Conservation (phyloP, 1,139 yeast species). For the Yamadazyma spencermartinsiae region DNA sequence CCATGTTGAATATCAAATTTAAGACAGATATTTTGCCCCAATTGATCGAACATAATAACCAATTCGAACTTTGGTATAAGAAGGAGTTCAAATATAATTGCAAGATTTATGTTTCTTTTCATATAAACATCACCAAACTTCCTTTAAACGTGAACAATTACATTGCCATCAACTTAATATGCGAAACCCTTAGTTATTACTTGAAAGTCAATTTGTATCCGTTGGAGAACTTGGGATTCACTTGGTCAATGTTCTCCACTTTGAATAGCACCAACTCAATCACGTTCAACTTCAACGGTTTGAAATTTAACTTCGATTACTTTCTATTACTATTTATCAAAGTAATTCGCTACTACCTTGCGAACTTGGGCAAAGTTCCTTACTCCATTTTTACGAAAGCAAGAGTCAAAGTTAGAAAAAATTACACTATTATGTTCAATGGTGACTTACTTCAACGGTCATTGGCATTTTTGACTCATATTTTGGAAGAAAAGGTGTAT, state of each 20-base stretch:
- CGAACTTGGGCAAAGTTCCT: conserved; percentile 16
- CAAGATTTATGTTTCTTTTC: conserved; percentile 44
- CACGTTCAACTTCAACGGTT: conserved; percentile 51
- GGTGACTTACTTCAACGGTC: conserved; percentile 44
- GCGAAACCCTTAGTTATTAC: conserved; percentile 42
- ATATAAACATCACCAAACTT: conserved; percentile 21
- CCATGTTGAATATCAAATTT: conserved; percentile 7
- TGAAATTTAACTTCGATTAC: conserved; percentile 32
- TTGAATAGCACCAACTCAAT: conserved; percentile 51
- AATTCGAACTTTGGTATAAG: conserved; percentile 53
- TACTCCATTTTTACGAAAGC: conserved; percentile 42
- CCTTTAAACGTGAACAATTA: conserved; percentile 5
- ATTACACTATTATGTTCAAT: conserved; percentile 39
- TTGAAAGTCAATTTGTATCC: conserved; percentile 47
- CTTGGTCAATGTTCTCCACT: conserved; percentile 56
- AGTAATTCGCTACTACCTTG: conserved; percentile 17
- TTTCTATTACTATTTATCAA: conserved; percentile 25
- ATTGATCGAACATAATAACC: conserved; percentile 9
- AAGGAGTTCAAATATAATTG: conserved; percentile 25
- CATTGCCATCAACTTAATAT: conserved; percentile 46
- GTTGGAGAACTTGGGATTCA: conserved; percentile 50
- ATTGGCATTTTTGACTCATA: conserved; percentile 46
- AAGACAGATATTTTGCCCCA: conserved; percentile 5
- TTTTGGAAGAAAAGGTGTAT: conserved; percentile 56
- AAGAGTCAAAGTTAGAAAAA: conserved; percentile 42